A percentile compares a stretch with the other conserved stretches of the same genome.
Evolutionary conservation across 78 protist species (phyloP).

Genomic region (Dictyostelium capitatum): DNA sequence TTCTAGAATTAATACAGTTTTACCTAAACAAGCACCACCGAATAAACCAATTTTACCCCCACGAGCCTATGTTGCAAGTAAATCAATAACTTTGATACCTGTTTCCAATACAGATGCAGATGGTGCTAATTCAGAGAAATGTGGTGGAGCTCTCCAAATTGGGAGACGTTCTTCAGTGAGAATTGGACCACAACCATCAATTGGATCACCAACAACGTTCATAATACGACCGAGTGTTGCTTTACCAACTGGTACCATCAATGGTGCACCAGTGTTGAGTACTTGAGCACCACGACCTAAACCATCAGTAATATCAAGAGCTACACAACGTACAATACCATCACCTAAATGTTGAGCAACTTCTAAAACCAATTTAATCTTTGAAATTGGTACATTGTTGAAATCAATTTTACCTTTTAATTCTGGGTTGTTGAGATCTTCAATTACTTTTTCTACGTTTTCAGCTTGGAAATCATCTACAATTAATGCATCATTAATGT

Average conservation of each 20-base stretch:
- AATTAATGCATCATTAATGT: slow-evolving; percentile 96
- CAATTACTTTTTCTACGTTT: slow-evolving; percentile 78
- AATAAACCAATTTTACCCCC: slow-evolving; percentile 99
- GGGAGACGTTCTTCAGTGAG: slow-evolving; percentile 81
- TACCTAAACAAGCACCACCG: slow-evolving; percentile 99
- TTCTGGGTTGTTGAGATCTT: slow-evolving; percentile 79
- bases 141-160: slow-evolving; percentile 97
- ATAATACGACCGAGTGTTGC: slow-evolving; percentile 98
- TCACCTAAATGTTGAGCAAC: slow-evolving; percentile 99
- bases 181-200: slow-evolving; percentile 97
- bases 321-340: slow-evolving; percentile 98
- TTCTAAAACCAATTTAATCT: slow-evolving; percentile 94
- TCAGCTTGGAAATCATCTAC: slow-evolving; percentile 84
- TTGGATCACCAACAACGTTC: slow-evolving; percentile 99
- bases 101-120: slow-evolving; percentile 95
- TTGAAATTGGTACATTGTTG: slow-evolving; percentile 56
- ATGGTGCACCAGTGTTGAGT: slow-evolving; percentile 95
- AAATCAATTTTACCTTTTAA: slow-evolving; percentile 60
- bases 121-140: slow-evolving; percentile 93
- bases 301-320: slow-evolving; percentile 99
- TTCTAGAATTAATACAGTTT: too few relatives aligned
- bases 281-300: slow-evolving; percentile 95
- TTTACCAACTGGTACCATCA: slow-evolving; percentile 98
- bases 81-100: slow-evolving; percentile 99
- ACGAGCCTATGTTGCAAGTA: slow-evolving; percentile 98